These are phyloP conservation scores for Calonectria naviculata DNA, from an alignment of 2,329 filamentous ascomycete genomes.

Conservation along the genomic window DNA sequence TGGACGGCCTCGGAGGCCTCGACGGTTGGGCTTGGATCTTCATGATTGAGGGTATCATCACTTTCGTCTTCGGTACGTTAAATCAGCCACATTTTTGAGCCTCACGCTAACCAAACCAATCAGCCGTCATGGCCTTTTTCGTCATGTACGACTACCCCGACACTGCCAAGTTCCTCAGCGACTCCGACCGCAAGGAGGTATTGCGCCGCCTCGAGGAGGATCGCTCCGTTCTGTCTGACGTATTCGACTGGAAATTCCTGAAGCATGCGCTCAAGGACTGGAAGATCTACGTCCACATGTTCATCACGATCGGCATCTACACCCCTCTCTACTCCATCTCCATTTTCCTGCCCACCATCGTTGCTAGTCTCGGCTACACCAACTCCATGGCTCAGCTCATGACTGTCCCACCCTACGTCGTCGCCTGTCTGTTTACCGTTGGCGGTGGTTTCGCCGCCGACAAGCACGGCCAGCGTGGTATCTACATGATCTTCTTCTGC, in stretches of 20 bases:
- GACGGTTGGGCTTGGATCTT: conserved; percentile 85
- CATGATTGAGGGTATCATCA: conserved; percentile 71
- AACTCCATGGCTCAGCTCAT: conserved; percentile 51
- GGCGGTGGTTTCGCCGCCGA: conserved; percentile 57
- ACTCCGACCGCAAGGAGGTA: conserved; percentile 56
- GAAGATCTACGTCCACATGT: conserved; percentile 65
- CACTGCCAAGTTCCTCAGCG: conserved; percentile 59
- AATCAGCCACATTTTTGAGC: neutral
- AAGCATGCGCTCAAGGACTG: conserved; percentile 69
- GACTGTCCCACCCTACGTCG: conserved; percentile 51
- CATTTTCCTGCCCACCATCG: conserved; percentile 51
- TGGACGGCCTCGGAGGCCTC: conserved; percentile 62
- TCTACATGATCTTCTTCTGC: conserved; percentile 52
- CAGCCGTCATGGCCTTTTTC: conserved; percentile 61
- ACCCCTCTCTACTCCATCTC: conserved; percentile 52
- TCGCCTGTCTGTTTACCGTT: conserved; percentile 50
- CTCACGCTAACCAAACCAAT: conserved; percentile 11
- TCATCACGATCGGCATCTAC: conserved; percentile 70
- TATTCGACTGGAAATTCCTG: conserved; percentile 66
- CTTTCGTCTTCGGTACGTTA: conserved; percentile 52
- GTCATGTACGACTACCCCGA: conserved; percentile 70
- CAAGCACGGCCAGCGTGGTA: conserved; percentile 47
- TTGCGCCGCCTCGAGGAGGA: conserved; percentile 55
- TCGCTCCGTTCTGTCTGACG: conserved; percentile 62
- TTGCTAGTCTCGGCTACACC: conserved; percentile 49